A percentile compares a stretch with the other conserved stretches of the same genome.
phyloP scores from a whole-genome alignment of 208 protist species.

The Acanthamoeba triangularis region DNA sequence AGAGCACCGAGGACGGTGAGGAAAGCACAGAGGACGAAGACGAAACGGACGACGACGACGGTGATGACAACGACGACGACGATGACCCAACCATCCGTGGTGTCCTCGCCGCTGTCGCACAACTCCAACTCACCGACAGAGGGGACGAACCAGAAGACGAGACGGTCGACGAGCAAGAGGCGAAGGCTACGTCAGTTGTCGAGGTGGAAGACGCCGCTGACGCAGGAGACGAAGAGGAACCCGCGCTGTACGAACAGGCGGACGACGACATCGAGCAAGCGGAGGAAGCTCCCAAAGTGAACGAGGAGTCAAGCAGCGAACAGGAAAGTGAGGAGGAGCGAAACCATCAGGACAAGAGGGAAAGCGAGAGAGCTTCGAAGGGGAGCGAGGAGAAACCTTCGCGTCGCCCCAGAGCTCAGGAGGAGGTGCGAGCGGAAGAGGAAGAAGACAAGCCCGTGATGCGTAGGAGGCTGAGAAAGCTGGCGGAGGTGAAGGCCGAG shows the following conservation, averaged over 20 bases:
- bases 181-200: too few relatives aligned
- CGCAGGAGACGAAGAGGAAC: too few relatives aligned
- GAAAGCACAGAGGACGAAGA: not conserved
- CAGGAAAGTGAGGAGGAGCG: not conserved
- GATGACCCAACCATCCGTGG: not conserved
- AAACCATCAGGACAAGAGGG: not conserved
- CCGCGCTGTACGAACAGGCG: not conserved
- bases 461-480: not conserved
- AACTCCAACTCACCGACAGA: not conserved
- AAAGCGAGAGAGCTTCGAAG: not conserved
- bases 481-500: conserved; percentile 2
- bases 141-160: not conserved
- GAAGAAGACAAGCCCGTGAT: conserved; percentile 7
- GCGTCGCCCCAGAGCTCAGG: not conserved
- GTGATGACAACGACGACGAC: too few relatives aligned
- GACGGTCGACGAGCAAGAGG: not conserved
- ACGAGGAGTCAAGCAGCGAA: not conserved
- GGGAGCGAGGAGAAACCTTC: not conserved
- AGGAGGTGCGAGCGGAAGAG: not conserved
- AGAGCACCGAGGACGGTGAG: not conserved
- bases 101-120: not conserved
- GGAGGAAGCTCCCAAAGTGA: not conserved
- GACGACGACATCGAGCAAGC: not conserved
- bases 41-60: not conserved
- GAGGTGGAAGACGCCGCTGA: too few relatives aligned